Percentiles rank a stretch among this genome's conserved stretches.
Evolutionary conservation across 176 grass and related monocot species (phyloP).

Genomic region (barley (Hordeum vulgare)): DNA sequence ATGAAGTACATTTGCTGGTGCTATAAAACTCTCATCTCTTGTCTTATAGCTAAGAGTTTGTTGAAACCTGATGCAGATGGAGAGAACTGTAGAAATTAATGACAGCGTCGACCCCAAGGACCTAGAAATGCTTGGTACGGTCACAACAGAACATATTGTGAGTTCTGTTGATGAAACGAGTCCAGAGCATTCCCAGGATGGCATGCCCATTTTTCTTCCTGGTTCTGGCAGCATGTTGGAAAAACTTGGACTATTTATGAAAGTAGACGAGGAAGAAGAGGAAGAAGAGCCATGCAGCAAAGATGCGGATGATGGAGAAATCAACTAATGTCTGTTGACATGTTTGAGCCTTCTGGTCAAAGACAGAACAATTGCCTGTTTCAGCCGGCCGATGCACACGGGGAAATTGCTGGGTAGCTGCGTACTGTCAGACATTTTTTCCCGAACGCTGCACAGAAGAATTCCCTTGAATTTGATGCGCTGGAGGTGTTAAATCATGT

Average conservation of each 20-base stretch:
- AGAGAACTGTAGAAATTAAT: conserved; percentile 85
- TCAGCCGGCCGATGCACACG: neutral
- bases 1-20: neutral
- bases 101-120: conserved; percentile 63
- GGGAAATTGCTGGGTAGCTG: neutral
- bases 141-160: conserved; percentile 50
- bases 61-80: conserved; percentile 44
- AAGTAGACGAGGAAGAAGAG: conserved; percentile 81
- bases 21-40: neutral
- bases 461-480: neutral
- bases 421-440: neutral
- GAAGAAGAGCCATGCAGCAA: conserved; percentile 61
- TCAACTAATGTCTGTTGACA: conserved; percentile 38
- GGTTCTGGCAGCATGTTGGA: conserved; percentile 61
- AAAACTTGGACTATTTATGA: conserved; percentile 85
- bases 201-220: conserved; percentile 49
- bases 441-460: neutral
- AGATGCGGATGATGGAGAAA: conserved; percentile 59
- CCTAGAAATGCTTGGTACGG: conserved; percentile 80
- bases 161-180: conserved; percentile 75
- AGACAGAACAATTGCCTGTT: neutral
- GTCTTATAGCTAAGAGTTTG: neutral
- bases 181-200: conserved; percentile 61
- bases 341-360: neutral
- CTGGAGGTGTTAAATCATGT: neutral